phyloP scores from a whole-genome alignment of 768 basidiomycete species.

The Tricholoma terreum region DNA sequence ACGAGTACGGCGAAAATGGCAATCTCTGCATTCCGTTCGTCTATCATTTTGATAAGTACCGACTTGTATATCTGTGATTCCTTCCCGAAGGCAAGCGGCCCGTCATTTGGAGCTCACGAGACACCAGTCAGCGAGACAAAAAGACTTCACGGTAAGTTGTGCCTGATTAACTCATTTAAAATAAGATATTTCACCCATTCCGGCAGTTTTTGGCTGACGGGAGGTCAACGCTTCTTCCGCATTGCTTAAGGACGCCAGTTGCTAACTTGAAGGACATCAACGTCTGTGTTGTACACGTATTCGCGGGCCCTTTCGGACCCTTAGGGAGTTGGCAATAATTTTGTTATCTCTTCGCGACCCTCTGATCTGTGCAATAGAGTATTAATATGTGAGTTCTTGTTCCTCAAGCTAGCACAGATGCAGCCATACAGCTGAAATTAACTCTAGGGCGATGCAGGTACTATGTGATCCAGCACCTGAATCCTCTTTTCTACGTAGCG shows the following conservation, averaged over 20 bases:
- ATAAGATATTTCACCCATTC: neutral
- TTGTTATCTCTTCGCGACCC: neutral
- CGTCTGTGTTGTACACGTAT: neutral
- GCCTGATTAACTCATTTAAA: neutral
- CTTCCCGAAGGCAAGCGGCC: neutral
- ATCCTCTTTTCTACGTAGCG: neutral
- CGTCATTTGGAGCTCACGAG: neutral
- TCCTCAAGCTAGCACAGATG: neutral
- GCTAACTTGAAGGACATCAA: neutral
- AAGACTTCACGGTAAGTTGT: neutral
- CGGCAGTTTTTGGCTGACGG: neutral
- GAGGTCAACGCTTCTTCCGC: too few species aligned
- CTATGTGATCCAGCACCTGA: neutral
- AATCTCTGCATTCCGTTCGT: conserved; percentile 14
- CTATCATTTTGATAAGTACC: neutral
- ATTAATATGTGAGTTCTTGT: neutral
- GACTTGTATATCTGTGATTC: conserved; percentile 49
- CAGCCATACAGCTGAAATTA: neutral
- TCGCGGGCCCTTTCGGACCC: neutral
- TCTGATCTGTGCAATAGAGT: neutral
- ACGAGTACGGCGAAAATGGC: conserved; percentile 74
- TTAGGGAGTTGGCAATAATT: neutral
- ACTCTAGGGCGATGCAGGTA: neutral
- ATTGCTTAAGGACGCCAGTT: neutral
- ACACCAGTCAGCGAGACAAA: neutral